Evolutionary conservation across 352 stramenopile genomes (phyloP).

Genomic region (Pythium brachiatum): DNA sequence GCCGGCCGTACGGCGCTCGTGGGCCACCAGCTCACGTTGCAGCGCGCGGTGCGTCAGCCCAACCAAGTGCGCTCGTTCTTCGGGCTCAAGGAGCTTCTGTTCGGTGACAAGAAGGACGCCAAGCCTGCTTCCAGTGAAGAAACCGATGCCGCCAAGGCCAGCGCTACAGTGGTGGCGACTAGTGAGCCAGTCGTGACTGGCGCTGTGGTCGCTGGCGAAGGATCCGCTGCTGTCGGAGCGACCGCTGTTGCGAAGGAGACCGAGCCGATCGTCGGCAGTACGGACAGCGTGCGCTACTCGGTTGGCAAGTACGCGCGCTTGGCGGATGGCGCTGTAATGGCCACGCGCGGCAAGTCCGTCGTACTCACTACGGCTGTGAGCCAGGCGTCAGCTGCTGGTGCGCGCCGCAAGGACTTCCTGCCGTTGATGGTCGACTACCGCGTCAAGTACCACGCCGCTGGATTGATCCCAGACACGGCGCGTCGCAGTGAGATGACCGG

Average conservation of each 20-base stretch:
- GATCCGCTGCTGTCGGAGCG: neutral
- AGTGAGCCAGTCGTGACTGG: constrained; percentile 1
- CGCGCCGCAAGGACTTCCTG: constrained; percentile 75
- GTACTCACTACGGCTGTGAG: constrained; percentile 87
- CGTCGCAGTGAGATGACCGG: constrained; percentile 87
- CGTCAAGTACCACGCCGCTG: constrained; percentile 85
- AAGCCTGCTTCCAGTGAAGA: constrained; percentile 9
- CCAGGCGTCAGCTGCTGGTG: constrained; percentile 25
- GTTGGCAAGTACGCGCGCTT: constrained; percentile 82
- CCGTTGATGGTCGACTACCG: constrained; percentile 94
- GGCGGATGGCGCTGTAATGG: constrained; percentile 84
- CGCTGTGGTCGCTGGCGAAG: constrained; percentile 12
- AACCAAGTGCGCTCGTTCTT: constrained; percentile 54
- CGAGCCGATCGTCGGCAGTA: constrained; percentile 43
- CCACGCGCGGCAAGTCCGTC: constrained; percentile 77
- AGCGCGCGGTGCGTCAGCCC: constrained; percentile 6
- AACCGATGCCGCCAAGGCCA: neutral
- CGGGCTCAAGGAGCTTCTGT: constrained; percentile 62
- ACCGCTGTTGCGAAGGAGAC: neutral
- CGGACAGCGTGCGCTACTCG: constrained; percentile 51
- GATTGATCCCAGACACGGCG: constrained; percentile 86
- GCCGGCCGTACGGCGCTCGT: constrained; percentile 14
- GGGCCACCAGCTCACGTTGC: constrained; percentile 7
- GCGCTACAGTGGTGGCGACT: constrained; percentile 3
- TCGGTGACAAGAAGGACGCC: constrained; percentile 50